Conservation (phyloP, 2,329 filamentous ascomycete species). For the Akanthomyces lecanii region DNA sequence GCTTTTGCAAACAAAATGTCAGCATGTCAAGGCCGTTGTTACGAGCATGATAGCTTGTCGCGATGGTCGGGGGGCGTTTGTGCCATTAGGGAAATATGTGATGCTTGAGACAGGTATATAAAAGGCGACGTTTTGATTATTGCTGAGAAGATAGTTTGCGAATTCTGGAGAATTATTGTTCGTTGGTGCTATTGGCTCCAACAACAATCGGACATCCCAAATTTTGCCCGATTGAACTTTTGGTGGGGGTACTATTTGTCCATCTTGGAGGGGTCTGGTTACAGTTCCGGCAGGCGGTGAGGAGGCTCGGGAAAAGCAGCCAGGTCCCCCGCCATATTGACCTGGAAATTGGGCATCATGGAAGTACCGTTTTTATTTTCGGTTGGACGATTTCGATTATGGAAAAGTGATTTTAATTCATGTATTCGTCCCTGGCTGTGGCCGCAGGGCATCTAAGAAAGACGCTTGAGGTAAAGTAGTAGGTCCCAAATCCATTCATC, state of each 20-base stretch:
- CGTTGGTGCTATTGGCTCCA: too few relatives aligned
- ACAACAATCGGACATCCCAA: not conserved
- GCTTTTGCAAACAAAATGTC: conserved; percentile 37
- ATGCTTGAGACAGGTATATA: too few relatives aligned
- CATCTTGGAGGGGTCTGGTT: not conserved
- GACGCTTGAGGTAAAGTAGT: not conserved
- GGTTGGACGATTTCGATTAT: too few relatives aligned
- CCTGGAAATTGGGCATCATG: too few relatives aligned
- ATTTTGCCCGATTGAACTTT: conserved; percentile 1
- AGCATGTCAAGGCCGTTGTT: too few relatives aligned
- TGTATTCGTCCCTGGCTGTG: too few relatives aligned
- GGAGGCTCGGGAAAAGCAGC: not conserved
- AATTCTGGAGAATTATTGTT: too few relatives aligned
- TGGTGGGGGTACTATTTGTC: not conserved
- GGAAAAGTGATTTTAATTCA: too few relatives aligned
- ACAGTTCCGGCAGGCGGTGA: conserved; percentile 14
- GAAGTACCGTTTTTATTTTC: too few relatives aligned
- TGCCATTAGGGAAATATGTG: conserved; percentile 3
- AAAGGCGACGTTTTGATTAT: too few relatives aligned
- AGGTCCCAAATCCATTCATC: not conserved
- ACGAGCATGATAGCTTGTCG: not conserved
- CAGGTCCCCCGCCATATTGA: too few relatives aligned
- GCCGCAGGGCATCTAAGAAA: not conserved
- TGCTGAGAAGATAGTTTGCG: too few relatives aligned
- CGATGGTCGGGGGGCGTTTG: conserved; percentile 29